Evolutionary conservation across 352 stramenopile genomes (phyloP).

Genomic region (Pythium insidiosum): DNA sequence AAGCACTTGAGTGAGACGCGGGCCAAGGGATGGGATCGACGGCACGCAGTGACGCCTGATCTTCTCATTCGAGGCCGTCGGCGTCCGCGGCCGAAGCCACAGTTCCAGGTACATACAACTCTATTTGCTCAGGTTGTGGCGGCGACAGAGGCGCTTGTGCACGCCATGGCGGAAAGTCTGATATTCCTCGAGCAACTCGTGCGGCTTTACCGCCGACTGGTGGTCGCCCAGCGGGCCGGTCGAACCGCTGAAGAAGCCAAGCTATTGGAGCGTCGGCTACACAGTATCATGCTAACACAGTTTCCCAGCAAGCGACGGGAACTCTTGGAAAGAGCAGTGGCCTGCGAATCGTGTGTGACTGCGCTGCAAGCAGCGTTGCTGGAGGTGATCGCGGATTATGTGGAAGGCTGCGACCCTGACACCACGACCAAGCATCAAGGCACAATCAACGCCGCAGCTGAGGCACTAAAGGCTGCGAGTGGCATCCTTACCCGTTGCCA

Average conservation of each 20-base stretch:
- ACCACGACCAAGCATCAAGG: not conserved
- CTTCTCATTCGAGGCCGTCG: constrained; percentile 10
- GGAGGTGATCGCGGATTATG: not conserved
- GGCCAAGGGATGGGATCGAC: no score
- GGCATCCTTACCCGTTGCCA: no score
- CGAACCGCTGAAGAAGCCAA: constrained; percentile 73
- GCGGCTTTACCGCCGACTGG: constrained; percentile 31
- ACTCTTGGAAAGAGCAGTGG: constrained; percentile 1
- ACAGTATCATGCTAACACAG: constrained; percentile 16
- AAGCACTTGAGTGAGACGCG: constrained; percentile 23
- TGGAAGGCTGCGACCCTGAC: not conserved
- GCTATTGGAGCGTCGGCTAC: constrained; percentile 49
- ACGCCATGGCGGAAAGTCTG: not conserved
- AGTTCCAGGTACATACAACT: no score
- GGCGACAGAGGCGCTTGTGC: not conserved
- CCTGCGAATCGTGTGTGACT: not conserved
- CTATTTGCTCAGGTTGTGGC: no score
- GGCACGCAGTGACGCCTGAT: constrained; percentile 11
- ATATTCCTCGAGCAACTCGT: constrained; percentile 42
- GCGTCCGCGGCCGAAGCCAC: constrained; percentile 7
- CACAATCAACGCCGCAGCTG: no score
- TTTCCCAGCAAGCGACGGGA: constrained; percentile 3
- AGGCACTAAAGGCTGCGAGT: no score
- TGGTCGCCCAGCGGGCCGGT: constrained; percentile 26
- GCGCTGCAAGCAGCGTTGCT: not conserved